Percentiles rank a stretch among this genome's conserved stretches.
Conservation (phyloP, 768 basidiomycete genomes). For the Suillus subaureus region DNA sequence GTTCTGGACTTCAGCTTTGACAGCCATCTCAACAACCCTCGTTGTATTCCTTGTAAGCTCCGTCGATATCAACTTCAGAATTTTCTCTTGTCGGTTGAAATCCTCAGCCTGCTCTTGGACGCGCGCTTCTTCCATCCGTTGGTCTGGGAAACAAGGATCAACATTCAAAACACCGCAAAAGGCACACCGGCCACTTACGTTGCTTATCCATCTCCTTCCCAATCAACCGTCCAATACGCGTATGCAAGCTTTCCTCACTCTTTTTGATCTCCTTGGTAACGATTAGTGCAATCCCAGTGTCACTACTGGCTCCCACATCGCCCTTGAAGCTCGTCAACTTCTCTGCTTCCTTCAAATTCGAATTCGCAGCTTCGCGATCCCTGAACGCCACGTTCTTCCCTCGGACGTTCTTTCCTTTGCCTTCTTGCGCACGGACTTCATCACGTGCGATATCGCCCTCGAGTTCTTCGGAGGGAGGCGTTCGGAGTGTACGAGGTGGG, state of each 20-base stretch:
- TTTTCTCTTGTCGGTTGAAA: slow-evolving; percentile 84
- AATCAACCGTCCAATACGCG: slow-evolving; percentile 75
- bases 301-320: slow-evolving; percentile 42
- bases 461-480: slow-evolving; percentile 75
- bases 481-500: slow-evolving; percentile 52
- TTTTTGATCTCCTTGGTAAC: slow-evolving; percentile 79
- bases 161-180: slow-evolving; percentile 8
- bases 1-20: slow-evolving; percentile 82
- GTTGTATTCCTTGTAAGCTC: slow-evolving; percentile 88
- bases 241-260: slow-evolving; percentile 80
- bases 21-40: slow-evolving; percentile 85
- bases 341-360: slow-evolving; percentile 25
- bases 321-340: slow-evolving; percentile 19
- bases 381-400: slow-evolving; percentile 66
- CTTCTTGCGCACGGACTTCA: slow-evolving; percentile 53
- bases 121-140: slow-evolving; percentile 82
- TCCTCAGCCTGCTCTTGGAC: slow-evolving; percentile 78
- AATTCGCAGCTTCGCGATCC: slow-evolving; percentile 39
- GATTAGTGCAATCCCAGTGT: slow-evolving; percentile 56
- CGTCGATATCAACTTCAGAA: slow-evolving; percentile 84
- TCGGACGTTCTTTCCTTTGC: slow-evolving; percentile 50
- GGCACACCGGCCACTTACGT: slow-evolving; percentile 49
- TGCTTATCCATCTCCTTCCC: slow-evolving; percentile 90
- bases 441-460: slow-evolving; percentile 67
- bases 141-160: slow-evolving; percentile 49